Evolutionary conservation across 2,329 filamentous ascomycete species (phyloP), one percentile per base, ranked within the genome.

Genomic region (Coniochaeta pulveracea): DNA sequence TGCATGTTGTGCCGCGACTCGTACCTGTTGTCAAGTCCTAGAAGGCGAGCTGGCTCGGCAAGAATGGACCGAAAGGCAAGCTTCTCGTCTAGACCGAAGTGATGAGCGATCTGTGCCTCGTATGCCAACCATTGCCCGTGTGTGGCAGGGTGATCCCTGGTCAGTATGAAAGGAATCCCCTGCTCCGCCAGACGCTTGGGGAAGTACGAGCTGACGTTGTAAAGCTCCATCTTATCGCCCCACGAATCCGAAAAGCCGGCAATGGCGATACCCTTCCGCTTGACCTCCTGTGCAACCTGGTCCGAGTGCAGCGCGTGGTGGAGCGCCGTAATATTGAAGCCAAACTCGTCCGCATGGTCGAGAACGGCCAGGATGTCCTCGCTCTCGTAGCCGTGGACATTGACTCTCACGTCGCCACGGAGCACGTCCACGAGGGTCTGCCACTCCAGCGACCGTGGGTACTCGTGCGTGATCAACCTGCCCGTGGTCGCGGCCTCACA

Each of bases 321-420:
- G 45, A 83, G 82, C 0, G 78, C 76, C 10, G 72, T 63, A 4
- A 82, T 57, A 0, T 70, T 52, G 44, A 83, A 81, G 38, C 73
- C 65, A 56, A 83, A 84, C 59, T 83, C 79, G 41, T 82, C 79
- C 9, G 72, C 78, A 46, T 81, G 76, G 38, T 77, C 68, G 4
- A 83, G 67, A 48, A 82, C 78, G 19, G 73, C 72, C 51, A 83
- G 77, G 6, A 83, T 57, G 43, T 83, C 79, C 1, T 75, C 66
- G 2, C 80, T 63, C 0, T 74, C 81, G 50, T 83, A 84, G 54
- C 79, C 83, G 43, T 84, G 79, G 0, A 73, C 76, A 55, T 83
- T 81, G 41, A 83, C 64, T 37, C 75, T 67, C 5, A 83, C 74
- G 41, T 83, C 74, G 0, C 77, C 77, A 23, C 77, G 65, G 23